phyloP scores from a whole-genome alignment of 2,329 filamentous ascomycete species.

The Periconia sp. region DNA sequence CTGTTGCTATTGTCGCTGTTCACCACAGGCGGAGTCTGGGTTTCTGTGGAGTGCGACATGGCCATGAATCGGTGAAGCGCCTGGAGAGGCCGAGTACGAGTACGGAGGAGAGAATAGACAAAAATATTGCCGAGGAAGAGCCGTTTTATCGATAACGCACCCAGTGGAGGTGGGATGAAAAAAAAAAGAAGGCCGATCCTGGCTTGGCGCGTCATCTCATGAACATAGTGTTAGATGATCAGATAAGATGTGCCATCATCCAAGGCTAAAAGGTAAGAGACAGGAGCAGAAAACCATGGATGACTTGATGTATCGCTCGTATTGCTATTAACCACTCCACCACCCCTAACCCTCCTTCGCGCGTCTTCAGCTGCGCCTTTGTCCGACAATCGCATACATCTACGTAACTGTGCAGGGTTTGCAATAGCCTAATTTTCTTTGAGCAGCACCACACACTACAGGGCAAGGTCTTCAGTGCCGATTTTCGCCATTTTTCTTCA shows the following conservation, averaged over 20 bases:
- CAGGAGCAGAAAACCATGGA: neutral
- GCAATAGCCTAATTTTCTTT: conserved; percentile 27
- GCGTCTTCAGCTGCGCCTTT: conserved; percentile 14
- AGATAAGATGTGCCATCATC: conserved; percentile 21
- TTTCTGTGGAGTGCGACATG: conserved; percentile 32
- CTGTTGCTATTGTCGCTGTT: conserved; percentile 40
- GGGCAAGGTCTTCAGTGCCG: conserved; percentile 23
- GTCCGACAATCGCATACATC: conserved; percentile 17
- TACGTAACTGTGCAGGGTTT: conserved; percentile 20
- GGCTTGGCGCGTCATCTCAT: neutral
- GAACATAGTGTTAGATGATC: conserved; percentile 34
- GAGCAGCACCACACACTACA: conserved; percentile 7
- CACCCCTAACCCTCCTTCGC: neutral
- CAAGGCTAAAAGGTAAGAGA: too few relatives aligned
- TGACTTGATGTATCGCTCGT: conserved; percentile 17
- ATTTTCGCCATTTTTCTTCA: conserved; percentile 16
- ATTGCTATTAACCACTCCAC: conserved; percentile 8
- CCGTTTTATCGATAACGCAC: conserved; percentile 14
- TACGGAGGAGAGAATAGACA: neutral
- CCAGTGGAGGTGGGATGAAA: too few relatives aligned
- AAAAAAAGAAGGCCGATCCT: neutral
- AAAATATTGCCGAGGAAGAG: neutral
- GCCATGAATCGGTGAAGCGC: conserved; percentile 12
- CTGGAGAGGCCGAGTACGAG: conserved; percentile 1
- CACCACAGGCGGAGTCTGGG: conserved; percentile 48